These are phyloP conservation scores for Arthroderma uncinatum DNA, from an alignment of 2,329 filamentous ascomycete species.

Conservation along the genomic window DNA sequence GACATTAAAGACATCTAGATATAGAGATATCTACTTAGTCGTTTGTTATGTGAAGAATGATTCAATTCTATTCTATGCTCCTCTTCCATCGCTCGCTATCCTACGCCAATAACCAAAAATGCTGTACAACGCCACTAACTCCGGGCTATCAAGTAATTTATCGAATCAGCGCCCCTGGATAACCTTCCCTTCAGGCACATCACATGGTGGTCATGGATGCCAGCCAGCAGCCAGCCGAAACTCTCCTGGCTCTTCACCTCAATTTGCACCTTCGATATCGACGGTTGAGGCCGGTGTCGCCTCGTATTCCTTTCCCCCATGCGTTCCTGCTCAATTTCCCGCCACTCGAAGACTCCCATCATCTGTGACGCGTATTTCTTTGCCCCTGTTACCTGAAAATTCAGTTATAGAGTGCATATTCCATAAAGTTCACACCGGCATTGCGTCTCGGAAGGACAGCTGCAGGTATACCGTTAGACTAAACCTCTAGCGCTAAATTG, in stretches of 20 bases:
- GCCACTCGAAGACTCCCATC: background rate
- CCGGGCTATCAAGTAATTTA: background rate
- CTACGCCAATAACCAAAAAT: background rate
- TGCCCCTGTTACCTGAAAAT: too few species aligned
- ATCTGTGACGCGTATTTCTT: background rate
- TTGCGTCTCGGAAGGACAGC: constrained; percentile 8
- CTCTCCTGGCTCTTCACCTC: too few species aligned
- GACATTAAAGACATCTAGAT: background rate
- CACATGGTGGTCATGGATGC: too few species aligned
- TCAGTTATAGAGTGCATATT: background rate
- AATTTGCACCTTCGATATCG: background rate
- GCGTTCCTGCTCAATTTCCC: background rate
- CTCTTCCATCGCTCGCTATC: background rate
- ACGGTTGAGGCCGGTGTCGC: background rate
- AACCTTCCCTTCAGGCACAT: too few species aligned
- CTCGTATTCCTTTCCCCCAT: background rate
- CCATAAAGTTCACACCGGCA: constrained; percentile 12
- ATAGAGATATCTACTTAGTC: background rate
- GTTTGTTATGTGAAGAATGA: background rate
- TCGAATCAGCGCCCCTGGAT: background rate
- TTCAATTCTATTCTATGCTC: background rate
- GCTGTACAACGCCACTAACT: background rate
- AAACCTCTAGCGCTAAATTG: background rate
- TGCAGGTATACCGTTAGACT: background rate
- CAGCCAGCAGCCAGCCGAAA: too few species aligned